A percentile compares a stretch with the other conserved stretches of the same genome.
These are phyloP conservation scores for Aspergillus vadensis DNA, from an alignment of 2,329 filamentous ascomycete species.

Conservation along the genomic window DNA sequence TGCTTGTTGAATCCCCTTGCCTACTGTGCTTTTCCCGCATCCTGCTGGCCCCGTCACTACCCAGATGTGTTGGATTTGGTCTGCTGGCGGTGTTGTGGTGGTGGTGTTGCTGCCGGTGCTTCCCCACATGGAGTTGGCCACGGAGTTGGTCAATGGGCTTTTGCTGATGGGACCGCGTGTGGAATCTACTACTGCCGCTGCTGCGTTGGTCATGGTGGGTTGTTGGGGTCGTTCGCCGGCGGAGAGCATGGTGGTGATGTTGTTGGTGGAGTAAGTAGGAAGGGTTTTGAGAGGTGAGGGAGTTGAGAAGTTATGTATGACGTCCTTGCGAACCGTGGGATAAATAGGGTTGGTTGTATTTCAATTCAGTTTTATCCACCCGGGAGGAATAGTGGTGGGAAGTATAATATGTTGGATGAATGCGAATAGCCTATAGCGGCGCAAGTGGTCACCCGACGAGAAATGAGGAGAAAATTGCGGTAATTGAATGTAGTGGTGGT, in stretches of 20 bases:
- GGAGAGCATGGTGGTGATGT: conserved; percentile 40
- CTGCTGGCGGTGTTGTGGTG: conserved; percentile 1
- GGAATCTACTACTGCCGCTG: conserved; percentile 26
- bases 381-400: background rate
- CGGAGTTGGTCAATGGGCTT: conserved; percentile 23
- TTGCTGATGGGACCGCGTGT: conserved; percentile 23
- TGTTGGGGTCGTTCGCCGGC: conserved; percentile 41
- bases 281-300: background rate
- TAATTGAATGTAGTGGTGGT: background rate
- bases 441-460: no score
- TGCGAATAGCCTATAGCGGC: background rate
- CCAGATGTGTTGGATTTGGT: conserved; percentile 68
- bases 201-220: conserved; percentile 27
- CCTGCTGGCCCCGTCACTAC: conserved; percentile 77
- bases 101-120: conserved; percentile 8
- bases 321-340: conserved; percentile 3
- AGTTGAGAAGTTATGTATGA: background rate
- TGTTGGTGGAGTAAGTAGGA: background rate
- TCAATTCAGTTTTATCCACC: background rate
- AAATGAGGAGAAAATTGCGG: background rate
- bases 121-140: conserved; percentile 19
- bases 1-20: conserved; percentile 63
- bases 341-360: background rate
- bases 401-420: background rate
- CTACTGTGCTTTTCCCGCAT: conserved; percentile 77